Percentiles rank a stretch among this genome's conserved stretches.
Evolutionary conservation across 805 yeast species (phyloP).

Genomic region (Candida nanaspora): DNA sequence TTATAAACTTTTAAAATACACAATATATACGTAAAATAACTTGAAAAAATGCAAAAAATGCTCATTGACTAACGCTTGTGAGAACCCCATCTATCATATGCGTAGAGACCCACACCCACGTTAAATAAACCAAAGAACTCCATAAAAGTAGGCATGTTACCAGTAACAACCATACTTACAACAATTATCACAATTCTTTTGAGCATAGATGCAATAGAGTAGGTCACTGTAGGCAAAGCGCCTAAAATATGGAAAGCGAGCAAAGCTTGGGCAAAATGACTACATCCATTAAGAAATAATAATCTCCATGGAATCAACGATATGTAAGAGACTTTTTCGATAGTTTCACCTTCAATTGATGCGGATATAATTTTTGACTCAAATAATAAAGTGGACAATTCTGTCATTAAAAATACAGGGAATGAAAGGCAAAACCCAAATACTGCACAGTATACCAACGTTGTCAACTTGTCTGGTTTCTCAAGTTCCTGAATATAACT

Average conservation of each 20-base stretch:
- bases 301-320: slow-evolving; percentile 34
- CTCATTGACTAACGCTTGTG: slow-evolving; percentile 13
- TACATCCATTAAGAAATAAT: slow-evolving; percentile 58
- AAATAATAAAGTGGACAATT: slow-evolving; percentile 32
- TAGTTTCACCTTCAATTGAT: neutral
- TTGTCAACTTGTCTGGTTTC: slow-evolving; percentile 72
- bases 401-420: slow-evolving; percentile 66
- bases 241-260: slow-evolving; percentile 78
- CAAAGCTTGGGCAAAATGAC: slow-evolving; percentile 75
- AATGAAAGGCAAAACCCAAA: slow-evolving; percentile 65
- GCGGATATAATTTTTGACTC: slow-evolving; percentile 1
- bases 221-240: slow-evolving; percentile 74
- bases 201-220: slow-evolving; percentile 81
- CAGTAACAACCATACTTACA: slow-evolving; percentile 63
- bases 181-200: slow-evolving; percentile 81
- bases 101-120: slow-evolving; percentile 49
- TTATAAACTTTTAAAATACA: no score
- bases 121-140: slow-evolving; percentile 45
- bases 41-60: no score
- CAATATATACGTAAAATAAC: no score
- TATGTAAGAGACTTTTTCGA: neutral
- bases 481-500: neutral
- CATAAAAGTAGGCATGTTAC: slow-evolving; percentile 35
- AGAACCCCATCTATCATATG: slow-evolving; percentile 55
- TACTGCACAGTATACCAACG: slow-evolving; percentile 72